A percentile compares a stretch with the other conserved stretches of the same genome.
phyloP scores from a whole-genome alignment of 495 filamentous ascomycete genomes.

The Trichocladium antarcticum region DNA sequence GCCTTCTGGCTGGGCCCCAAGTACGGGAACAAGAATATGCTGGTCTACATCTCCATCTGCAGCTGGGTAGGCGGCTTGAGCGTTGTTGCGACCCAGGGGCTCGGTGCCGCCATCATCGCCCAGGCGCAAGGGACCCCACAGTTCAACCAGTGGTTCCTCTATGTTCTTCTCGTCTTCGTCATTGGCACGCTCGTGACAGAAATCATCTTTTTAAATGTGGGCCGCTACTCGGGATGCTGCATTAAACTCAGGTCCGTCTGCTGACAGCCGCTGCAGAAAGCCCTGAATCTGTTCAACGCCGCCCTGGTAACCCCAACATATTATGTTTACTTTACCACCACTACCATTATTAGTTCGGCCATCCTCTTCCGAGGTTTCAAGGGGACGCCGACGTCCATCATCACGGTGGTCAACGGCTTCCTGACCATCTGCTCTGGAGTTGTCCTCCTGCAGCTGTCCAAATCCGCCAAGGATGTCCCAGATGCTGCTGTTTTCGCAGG shows the following conservation, averaged over 20 bases:
- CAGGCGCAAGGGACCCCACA: conserved; percentile 69
- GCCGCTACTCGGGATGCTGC: conserved; percentile 23
- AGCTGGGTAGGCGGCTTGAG: conserved; percentile 88
- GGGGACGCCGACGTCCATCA: conserved; percentile 64
- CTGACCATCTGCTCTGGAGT: conserved; percentile 90
- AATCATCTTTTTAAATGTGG: conserved; percentile 90
- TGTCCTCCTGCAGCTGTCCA: conserved; percentile 94
- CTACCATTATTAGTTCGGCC: conserved; percentile 87
- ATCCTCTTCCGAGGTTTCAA: conserved; percentile 93
- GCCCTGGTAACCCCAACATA: conserved; percentile 96
- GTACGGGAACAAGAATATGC: conserved; percentile 93
- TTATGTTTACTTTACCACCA: conserved; percentile 94
- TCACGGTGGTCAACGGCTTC: conserved; percentile 89
- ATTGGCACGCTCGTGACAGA: conserved; percentile 78
- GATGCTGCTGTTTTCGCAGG: conserved; percentile 88
- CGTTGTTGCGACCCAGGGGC: conserved; percentile 87
- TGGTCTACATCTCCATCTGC: conserved; percentile 94
- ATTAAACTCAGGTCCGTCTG: background rate
- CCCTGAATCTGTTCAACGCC: conserved; percentile 92
- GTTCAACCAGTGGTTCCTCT: conserved; percentile 96
- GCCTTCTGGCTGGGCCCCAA: conserved; percentile 78
- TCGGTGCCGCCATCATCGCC: conserved; percentile 83
- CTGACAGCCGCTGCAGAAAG: conserved; percentile 64
- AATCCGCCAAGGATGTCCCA: conserved; percentile 93
- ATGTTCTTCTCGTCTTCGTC: conserved; percentile 85